A percentile compares a stretch with the other conserved stretches of the same genome.
Evolutionary conservation across 202 grass and related monocot genomes (phyloP).

Genomic region (Saccharum hybrid): DNA sequence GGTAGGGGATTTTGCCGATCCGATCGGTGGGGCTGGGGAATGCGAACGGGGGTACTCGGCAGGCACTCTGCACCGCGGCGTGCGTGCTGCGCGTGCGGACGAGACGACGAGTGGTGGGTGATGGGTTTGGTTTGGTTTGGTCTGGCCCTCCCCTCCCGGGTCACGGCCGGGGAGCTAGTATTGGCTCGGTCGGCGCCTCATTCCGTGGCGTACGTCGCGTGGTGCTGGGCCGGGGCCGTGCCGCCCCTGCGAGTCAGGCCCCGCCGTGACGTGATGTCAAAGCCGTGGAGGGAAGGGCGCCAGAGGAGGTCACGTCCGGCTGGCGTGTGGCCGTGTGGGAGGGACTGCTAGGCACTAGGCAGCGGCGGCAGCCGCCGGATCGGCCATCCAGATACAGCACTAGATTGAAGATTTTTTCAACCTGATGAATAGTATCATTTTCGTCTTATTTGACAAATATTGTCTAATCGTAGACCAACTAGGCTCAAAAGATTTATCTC

Average conservation of each 20-base stretch:
- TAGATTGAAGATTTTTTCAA: no score
- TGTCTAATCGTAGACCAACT: no score
- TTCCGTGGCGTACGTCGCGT: conserved; percentile 28
- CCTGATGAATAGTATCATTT: no score
- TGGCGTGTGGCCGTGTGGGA: conserved; percentile 40
- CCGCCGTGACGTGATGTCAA: no score
- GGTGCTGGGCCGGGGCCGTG: background rate
- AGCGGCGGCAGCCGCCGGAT: background rate
- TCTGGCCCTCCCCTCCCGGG: no score
- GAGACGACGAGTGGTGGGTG: background rate
- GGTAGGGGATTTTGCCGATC: conserved; percentile 41
- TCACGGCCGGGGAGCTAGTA: background rate
- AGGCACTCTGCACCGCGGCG: background rate
- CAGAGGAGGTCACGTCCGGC: background rate
- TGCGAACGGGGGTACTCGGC: background rate
- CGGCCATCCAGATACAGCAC: background rate
- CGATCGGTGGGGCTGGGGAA: conserved; percentile 45
- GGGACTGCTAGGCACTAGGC: no score
- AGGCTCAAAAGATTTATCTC: no score
- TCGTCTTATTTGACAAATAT: no score
- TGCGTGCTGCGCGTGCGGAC: background rate
- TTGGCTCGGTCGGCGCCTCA: conserved; percentile 32
- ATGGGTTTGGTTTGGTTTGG: background rate
- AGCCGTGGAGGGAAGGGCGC: no score
- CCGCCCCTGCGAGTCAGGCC: no score